Evolutionary conservation across 768 basidiomycete genomes (phyloP), one percentile per base, ranked within the genome.

Genomic region (Lactarius hatsudake): DNA sequence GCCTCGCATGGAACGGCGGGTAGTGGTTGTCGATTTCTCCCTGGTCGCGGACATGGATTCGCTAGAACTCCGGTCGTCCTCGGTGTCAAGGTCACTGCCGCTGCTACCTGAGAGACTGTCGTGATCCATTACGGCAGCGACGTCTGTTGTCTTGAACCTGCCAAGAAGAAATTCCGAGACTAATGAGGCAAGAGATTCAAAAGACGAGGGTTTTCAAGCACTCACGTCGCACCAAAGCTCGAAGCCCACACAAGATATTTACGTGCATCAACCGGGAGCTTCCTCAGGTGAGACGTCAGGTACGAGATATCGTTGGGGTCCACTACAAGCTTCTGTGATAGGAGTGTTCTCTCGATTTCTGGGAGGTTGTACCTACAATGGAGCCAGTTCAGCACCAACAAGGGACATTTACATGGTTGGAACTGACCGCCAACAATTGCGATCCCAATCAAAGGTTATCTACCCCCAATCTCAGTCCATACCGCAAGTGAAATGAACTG

Each of bases 131-230:
- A 90, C 86, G 48, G 86, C 76, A 5, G 87, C 84, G 38, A 90
- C 85, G 73, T 91, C 90, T 0, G 86, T 87, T 4, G 88, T 84
- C 76, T 87, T 89, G 77, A 90, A 90, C 1, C 88, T 90, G 60
- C 5, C 12, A 64, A 26, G 42, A 15, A 58, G 62, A 18, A 62
- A 48, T 36, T 58, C 30, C 26, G 18, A 43, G 32, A 40, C 57
- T 70, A 28, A 53, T 58, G 23, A 56, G 38, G 48, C 2, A n/a
- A 34, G 28, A 43, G 20, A 12, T 18, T 18, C 23, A 12, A 40
- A 36, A 54, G 9, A 36, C 59, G 28, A 45, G 20, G 32, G 23
- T 40, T 43, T 2, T 45, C 6, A 30, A 48, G 43, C 43, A 80
- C 83, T 65, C 70, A 88, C 87, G 86, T 87, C 71, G 88, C 83